Percentiles rank a stretch among this genome's conserved stretches.
Evolutionary conservation across 495 filamentous ascomycete species (phyloP).

Genomic region (Talaromyces wortmannii): DNA sequence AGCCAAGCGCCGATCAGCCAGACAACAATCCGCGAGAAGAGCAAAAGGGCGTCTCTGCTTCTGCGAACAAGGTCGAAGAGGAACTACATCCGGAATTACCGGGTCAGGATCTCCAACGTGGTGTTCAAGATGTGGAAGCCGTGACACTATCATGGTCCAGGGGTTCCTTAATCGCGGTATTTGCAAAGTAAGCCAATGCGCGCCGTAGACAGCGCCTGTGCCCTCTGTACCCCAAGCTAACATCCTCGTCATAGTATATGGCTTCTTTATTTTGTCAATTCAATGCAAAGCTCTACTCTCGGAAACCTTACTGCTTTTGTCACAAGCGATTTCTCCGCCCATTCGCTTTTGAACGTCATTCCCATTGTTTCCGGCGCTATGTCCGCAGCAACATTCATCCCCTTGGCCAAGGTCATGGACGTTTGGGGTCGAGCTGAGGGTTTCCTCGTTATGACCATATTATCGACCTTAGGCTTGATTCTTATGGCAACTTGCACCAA

Average conservation of each 20-base stretch:
- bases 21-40: not conserved
- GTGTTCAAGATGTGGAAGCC: slow-evolving; percentile 38
- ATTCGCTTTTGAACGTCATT: slow-evolving; percentile 25
- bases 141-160: slow-evolving; percentile 35
- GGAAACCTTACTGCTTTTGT: slow-evolving; percentile 23
- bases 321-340: slow-evolving; percentile 20
- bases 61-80: not conserved
- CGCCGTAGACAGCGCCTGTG: not conserved
- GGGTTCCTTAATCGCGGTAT: slow-evolving; percentile 28
- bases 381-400: slow-evolving; percentile 52
- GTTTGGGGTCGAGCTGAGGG: slow-evolving; percentile 51
- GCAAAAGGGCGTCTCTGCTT: not conserved
- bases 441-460: slow-evolving; percentile 37
- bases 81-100: slow-evolving; percentile 1
- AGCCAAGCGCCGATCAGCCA: not conserved
- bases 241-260: slow-evolving; percentile 27
- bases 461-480: slow-evolving; percentile 32
- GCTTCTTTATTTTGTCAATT: slow-evolving; percentile 40
- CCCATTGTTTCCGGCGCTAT: slow-evolving; percentile 34
- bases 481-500: slow-evolving; percentile 43
- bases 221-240: not conserved
- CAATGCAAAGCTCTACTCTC: slow-evolving; percentile 28
- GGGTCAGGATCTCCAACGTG: slow-evolving; percentile 23
- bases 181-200: slow-evolving; percentile 22
- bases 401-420: slow-evolving; percentile 60